Evolutionary conservation across 2,329 filamentous ascomycete genomes (phyloP).

Genomic region (Pseudocercospora ulei): DNA sequence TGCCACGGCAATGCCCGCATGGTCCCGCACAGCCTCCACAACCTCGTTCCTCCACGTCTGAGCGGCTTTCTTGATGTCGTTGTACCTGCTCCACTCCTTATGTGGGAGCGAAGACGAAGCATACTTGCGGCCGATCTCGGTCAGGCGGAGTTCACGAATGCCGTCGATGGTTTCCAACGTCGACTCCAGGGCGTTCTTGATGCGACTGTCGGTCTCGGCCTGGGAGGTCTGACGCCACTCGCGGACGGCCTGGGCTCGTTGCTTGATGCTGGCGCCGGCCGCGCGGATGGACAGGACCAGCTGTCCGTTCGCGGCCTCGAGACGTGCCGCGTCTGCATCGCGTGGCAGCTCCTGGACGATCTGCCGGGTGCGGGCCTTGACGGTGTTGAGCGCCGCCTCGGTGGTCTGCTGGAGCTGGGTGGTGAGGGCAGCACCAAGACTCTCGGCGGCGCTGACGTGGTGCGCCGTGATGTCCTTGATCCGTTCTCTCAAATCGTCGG

Average conservation of each 20-base stretch:
- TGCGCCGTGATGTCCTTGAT: constrained; percentile 63
- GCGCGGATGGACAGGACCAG: constrained; percentile 51
- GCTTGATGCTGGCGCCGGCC: constrained; percentile 64
- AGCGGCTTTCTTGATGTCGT: constrained; percentile 72
- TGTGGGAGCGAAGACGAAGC: constrained; percentile 94
- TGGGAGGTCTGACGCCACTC: constrained; percentile 67
- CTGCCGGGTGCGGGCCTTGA: constrained; percentile 58
- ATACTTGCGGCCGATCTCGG: constrained; percentile 88
- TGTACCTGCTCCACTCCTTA: constrained; percentile 94
- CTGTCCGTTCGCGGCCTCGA: constrained; percentile 46
- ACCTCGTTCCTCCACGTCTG: constrained; percentile 78
- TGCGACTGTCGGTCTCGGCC: constrained; percentile 55
- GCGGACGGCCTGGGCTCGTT: constrained; percentile 65
- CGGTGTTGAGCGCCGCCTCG: constrained; percentile 51
- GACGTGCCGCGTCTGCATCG: constrained; percentile 46
- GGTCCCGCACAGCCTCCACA: constrained; percentile 58
- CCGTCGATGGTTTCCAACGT: constrained; percentile 74
- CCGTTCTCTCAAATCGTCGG: constrained; percentile 55
- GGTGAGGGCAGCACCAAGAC: constrained; percentile 57
- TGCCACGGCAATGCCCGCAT: constrained; percentile 60
- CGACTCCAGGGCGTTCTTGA: constrained; percentile 63
- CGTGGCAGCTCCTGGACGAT: constrained; percentile 49
- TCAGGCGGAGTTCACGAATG: constrained; percentile 72
- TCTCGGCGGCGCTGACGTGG: constrained; percentile 55
- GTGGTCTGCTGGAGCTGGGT: constrained; percentile 58